Base-by-base conservation (phyloP, 345 rosid species). In the Combretum micranthum region DNA sequence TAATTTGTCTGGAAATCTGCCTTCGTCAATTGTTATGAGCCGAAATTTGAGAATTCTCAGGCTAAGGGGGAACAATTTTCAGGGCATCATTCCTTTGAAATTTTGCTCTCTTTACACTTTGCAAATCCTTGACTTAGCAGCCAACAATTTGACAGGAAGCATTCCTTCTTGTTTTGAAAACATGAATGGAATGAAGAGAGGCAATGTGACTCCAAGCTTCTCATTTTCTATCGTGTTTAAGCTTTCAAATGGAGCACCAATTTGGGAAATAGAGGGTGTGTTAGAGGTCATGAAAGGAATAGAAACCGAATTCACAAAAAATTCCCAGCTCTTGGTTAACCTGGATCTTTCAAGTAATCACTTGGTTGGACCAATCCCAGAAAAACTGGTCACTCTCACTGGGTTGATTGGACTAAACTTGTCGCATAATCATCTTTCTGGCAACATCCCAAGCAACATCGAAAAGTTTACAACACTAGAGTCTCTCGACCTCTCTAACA, bases 261-360 rank as follows among this genome's bases (percentile, higher is more conserved):
- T 12, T 20, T 4, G 15, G 44, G 25, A 19, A 37, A 12, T 25
- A 9, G 65, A 44, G 2, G 44, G 55, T 4, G 13, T 50, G 5
- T 21, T 1, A 14, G 19, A 53, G 44, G 48, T 20, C 14, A 17
- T 45, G 10, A 60, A 53, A 42, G 71, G 71, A 26, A 42, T n/a
- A 20, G 20, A 25, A 15, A 3, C 2, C 1, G 14, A 47, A 17
- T 63, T 23, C 15, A n/a, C 19, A 10, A 37, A 19, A 12, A 57
- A 5, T 2, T 48, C 64, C 6, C 25, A 44, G 3, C 50, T 58
- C 11, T 51, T 69, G 2, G 61, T 48, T 3, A 21, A 9, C 47
- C 49, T 75, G 6, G 72, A 70, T 39, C 60, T 75, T 9, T 67
- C 75, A 0, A 25, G 60, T 32, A 75, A 71, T 50, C 52, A 64